Conservation (phyloP, 345 rosid genomes). For the Citrus trifoliata region DNA sequence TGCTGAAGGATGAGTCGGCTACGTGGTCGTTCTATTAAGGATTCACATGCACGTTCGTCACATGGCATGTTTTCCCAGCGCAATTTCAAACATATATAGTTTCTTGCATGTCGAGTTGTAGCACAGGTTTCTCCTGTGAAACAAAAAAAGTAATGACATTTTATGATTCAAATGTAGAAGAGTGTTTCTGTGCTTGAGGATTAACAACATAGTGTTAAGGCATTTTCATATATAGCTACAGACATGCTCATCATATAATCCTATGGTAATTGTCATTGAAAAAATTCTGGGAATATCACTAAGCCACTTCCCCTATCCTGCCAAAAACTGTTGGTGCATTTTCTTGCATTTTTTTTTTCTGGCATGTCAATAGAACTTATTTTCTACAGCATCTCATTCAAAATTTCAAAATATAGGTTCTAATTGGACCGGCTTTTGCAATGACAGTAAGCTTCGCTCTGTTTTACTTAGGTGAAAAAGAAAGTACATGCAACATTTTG, state of each 20-base stretch:
- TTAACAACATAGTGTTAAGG: background rate
- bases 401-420: background rate
- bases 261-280: background rate
- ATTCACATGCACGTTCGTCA: conserved; percentile 48
- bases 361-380: background rate
- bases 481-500: background rate
- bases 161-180: background rate
- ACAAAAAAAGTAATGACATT: background rate
- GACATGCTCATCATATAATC: background rate
- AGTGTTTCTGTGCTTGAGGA: background rate
- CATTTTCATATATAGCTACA: background rate
- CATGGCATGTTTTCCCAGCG: conserved; percentile 32
- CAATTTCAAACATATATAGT: background rate
- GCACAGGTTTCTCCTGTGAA: background rate
- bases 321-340: background rate
- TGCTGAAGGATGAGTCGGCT: conserved; percentile 95
- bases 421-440: background rate
- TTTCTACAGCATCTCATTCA: background rate
- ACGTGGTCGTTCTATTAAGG: conserved; percentile 79
- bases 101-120: background rate
- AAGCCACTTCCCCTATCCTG: background rate
- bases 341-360: background rate
- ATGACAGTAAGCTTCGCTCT: background rate
- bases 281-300: background rate
- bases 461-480: background rate